Evolutionary conservation across 2,329 filamentous ascomycete species (phyloP).

Genomic region (Neurospora sp.): DNA sequence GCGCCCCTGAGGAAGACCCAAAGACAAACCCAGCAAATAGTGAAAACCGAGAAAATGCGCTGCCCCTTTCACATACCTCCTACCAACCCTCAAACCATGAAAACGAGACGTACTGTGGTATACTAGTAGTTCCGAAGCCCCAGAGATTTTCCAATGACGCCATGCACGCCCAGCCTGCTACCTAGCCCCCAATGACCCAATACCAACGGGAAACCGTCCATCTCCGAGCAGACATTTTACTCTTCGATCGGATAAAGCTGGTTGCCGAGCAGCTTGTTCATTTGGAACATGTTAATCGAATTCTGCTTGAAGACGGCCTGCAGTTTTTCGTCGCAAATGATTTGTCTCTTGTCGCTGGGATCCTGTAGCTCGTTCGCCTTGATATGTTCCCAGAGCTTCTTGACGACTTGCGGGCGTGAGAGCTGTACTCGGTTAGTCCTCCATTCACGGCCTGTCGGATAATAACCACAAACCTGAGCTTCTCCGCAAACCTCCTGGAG

Average conservation of each 20-base stretch:
- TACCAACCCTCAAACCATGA: not conserved
- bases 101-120: not conserved
- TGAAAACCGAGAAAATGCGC: not conserved
- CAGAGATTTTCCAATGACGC: conserved; percentile 11
- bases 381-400: conserved; percentile 93
- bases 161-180: conserved; percentile 13
- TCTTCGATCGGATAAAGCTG: conserved; percentile 79
- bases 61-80: not conserved
- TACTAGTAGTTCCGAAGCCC: not conserved
- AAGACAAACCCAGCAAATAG: not conserved
- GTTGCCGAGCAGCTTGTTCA: conserved; percentile 91
- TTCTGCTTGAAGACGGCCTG: conserved; percentile 85
- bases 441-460: not conserved
- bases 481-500: conserved; percentile 63
- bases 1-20: not conserved
- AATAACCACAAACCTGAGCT: conserved; percentile 42
- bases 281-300: conserved; percentile 95
- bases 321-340: conserved; percentile 85
- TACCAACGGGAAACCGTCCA: not conserved
- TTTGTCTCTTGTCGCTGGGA: conserved; percentile 82
- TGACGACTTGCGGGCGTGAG: conserved; percentile 89
- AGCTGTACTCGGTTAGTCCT: conserved; percentile 42
- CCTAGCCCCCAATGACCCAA: not conserved
- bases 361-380: conserved; percentile 83
- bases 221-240: not conserved